Evolutionary conservation across 441 rosid genomes (phyloP).

Genomic region (Jatropha multifida): DNA sequence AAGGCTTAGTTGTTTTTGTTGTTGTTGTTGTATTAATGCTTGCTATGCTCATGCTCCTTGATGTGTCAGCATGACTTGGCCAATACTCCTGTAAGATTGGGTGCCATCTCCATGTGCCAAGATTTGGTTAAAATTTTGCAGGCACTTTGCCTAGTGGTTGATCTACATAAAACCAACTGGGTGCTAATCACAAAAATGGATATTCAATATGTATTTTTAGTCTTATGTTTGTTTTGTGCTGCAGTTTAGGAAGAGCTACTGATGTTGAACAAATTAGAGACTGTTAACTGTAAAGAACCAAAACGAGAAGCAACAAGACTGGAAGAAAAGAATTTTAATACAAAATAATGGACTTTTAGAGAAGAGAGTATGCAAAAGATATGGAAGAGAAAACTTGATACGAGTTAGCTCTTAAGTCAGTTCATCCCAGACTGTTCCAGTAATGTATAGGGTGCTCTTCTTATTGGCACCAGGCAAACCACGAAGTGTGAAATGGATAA

Average conservation of each 20-base stretch:
- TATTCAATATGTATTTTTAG: constrained; percentile 2
- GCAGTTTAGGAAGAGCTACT: background rate
- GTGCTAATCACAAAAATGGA: background rate
- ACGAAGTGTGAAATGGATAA: background rate
- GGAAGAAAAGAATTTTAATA: background rate
- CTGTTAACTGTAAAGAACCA: background rate
- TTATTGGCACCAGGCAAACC: background rate
- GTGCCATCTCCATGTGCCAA: constrained; percentile 2
- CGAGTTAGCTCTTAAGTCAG: background rate
- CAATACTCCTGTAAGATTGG: background rate
- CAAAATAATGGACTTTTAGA: background rate
- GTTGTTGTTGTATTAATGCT: background rate
- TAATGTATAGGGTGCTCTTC: background rate
- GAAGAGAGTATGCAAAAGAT: background rate
- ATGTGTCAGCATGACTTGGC: background rate
- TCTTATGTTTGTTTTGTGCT: background rate
- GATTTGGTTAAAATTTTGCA: background rate
- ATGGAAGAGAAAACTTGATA: background rate
- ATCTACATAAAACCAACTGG: background rate
- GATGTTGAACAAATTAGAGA: background rate
- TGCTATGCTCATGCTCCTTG: background rate
- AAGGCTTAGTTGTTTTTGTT: too few species aligned
- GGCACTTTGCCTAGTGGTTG: background rate
- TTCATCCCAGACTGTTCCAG: background rate
- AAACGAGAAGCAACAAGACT: background rate